phyloP scores from a whole-genome alignment of 495 filamentous ascomycete species.

The Haplographium delicatum region DNA sequence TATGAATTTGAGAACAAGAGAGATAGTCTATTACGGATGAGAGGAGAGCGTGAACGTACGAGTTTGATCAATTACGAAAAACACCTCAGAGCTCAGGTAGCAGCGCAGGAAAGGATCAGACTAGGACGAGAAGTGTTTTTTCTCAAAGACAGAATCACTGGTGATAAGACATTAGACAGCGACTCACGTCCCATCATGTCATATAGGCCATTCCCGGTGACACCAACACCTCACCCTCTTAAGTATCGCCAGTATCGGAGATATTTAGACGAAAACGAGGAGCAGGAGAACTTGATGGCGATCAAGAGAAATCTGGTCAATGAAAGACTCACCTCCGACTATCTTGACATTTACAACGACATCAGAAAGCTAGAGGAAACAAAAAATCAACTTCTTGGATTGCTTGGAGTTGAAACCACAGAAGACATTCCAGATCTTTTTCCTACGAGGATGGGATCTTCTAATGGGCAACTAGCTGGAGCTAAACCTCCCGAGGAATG shows the following conservation, averaged over 20 bases:
- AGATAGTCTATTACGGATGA: neutral
- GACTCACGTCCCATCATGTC: neutral
- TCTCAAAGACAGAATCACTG: neutral
- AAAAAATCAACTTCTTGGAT: neutral
- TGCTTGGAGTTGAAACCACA: neutral
- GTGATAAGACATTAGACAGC: neutral
- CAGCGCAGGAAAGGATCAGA: neutral
- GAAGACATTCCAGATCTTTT: conserved; percentile 2
- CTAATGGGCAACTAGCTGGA: no score
- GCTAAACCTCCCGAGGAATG: no score
- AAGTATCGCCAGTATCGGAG: neutral
- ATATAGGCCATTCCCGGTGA: neutral
- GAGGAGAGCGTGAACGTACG: neutral
- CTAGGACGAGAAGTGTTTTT: neutral
- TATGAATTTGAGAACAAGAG: neutral
- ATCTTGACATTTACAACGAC: neutral
- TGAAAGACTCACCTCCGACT: neutral
- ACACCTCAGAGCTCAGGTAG: neutral
- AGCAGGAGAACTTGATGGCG: neutral
- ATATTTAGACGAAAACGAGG: neutral
- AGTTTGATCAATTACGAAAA: neutral
- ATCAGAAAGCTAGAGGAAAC: neutral
- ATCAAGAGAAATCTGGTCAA: neutral
- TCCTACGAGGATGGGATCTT: neutral
- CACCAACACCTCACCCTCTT: neutral